These are phyloP conservation scores for Astraeus odoratus DNA, from an alignment of 768 basidiomycete species.

Conservation along the genomic window DNA sequence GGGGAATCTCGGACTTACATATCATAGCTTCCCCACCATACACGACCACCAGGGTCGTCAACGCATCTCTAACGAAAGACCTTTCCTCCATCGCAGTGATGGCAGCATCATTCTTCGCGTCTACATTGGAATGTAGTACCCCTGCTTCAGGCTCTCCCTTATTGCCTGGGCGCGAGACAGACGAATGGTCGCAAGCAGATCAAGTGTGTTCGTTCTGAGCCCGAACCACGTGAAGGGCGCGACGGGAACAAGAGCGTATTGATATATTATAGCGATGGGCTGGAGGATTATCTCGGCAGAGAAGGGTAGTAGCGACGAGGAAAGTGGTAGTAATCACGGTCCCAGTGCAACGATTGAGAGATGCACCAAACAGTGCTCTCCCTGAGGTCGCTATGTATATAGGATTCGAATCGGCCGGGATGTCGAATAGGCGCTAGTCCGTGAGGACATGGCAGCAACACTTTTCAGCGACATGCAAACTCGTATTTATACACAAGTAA, in stretches of 20 bases:
- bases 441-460: too few relatives aligned
- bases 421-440: too few relatives aligned
- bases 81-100: slow-evolving; percentile 34
- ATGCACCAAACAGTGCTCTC: neutral
- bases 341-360: too few relatives aligned
- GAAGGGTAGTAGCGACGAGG: too few relatives aligned
- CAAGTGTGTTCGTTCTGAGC: slow-evolving; percentile 51
- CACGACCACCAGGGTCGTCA: slow-evolving; percentile 58
- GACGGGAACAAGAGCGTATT: slow-evolving; percentile 48
- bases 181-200: slow-evolving; percentile 65
- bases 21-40: slow-evolving; percentile 73
- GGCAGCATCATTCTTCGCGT: slow-evolving; percentile 24
- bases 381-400: too few relatives aligned
- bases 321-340: too few relatives aligned
- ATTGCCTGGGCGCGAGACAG: slow-evolving; percentile 65
- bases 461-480: too few relatives aligned
- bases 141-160: slow-evolving; percentile 40
- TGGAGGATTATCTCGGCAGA: too few relatives aligned
- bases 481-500: neutral
- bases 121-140: slow-evolving; percentile 32
- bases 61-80: slow-evolving; percentile 52
- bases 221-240: slow-evolving; percentile 67
- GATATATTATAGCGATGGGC: slow-evolving; percentile 25
- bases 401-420: too few relatives aligned
- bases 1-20: slow-evolving; percentile 45